phyloP scores from a whole-genome alignment of 2,329 filamentous ascomycete genomes.

The Neoarthrinium moseri region DNA sequence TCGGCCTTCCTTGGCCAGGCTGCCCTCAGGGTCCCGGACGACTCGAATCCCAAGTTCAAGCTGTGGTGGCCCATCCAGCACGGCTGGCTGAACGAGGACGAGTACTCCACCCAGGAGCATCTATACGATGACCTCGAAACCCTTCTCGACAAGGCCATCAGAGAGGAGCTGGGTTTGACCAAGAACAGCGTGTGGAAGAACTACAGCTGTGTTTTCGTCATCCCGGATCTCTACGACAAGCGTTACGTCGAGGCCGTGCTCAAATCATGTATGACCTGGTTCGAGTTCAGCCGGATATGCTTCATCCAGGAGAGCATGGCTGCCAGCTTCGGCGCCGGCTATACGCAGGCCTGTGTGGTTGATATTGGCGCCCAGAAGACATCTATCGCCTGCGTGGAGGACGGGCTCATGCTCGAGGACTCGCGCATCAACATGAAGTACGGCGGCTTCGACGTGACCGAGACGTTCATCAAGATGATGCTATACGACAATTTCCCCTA shows the following conservation, averaged over 20 bases:
- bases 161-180: constrained; percentile 76
- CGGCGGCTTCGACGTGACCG: constrained; percentile 88
- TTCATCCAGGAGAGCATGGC: constrained; percentile 97
- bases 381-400: constrained; percentile 93
- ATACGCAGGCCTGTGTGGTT: constrained; percentile 90
- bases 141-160: constrained; percentile 82
- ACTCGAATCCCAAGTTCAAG: constrained; percentile 85
- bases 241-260: constrained; percentile 83
- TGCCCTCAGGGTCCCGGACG: constrained; percentile 83
- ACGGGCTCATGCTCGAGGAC: constrained; percentile 91
- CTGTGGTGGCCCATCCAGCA: constrained; percentile 88
- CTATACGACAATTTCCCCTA: constrained; percentile 95
- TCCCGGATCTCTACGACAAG: constrained; percentile 96
- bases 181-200: constrained; percentile 80
- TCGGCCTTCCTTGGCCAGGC: constrained; percentile 77
- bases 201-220: constrained; percentile 95
- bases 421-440: constrained; percentile 94
- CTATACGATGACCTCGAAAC: constrained; percentile 85
- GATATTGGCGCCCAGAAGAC: constrained; percentile 98
- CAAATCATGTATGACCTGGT: constrained; percentile 82
- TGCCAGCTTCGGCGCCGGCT: constrained; percentile 91
- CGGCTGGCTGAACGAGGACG: constrained; percentile 86
- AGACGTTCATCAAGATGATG: constrained; percentile 97
- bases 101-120: constrained; percentile 77
- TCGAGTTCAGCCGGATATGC: constrained; percentile 84